Evolutionary conservation across 768 basidiomycete species (phyloP), one percentile per base, ranked within the genome.

Genomic region (Agrocybe pediades): DNA sequence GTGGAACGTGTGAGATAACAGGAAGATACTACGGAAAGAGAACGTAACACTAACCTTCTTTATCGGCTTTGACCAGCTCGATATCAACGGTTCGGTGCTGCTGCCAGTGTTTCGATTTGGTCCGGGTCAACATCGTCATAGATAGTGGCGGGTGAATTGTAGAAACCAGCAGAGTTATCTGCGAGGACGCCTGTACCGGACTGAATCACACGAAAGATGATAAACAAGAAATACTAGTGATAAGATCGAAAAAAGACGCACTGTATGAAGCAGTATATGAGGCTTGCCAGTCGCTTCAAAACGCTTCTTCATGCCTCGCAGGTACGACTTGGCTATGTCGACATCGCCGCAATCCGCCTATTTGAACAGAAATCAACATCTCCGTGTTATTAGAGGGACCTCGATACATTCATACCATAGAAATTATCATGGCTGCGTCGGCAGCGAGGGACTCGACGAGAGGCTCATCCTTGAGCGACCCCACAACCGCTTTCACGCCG

Each of bases 211-310:
- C n/a, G 4, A 30, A 17, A 23, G 19, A 16, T 15, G 2, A 19
- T 41, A 7, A 9, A 23, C 8, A 7, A 5, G 11, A 13, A 3
- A 3, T 36, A 16, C n/a, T n/a, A n/a, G n/a, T n/a, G n/a, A n/a
- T 30, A 6, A 9, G 16, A 15, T 11, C 19, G n/a, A 19, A 15
- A 11, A 17, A 16, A 27, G 6, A 67, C 84, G 58, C 57, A 84
- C 86, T 0, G 84, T 86, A 57, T 88, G 82, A 17, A 88, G 85
- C 9, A 83, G 71, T 55, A 75, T 71, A 4, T 84, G 76, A 2
- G 65, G 61, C 1, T 63, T 71, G 1, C 78, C 76, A 0, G 77
- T 77, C 27, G 58, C 60, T 39, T 74, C 70, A 45, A 74, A 67
- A 21, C 73, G 65, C 57, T 72, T 78, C 67, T 78, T 81, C 60